Base-by-base conservation (phyloP, 352 stramenopile species). In the Phytopythium cucurbitacearum region DNA sequence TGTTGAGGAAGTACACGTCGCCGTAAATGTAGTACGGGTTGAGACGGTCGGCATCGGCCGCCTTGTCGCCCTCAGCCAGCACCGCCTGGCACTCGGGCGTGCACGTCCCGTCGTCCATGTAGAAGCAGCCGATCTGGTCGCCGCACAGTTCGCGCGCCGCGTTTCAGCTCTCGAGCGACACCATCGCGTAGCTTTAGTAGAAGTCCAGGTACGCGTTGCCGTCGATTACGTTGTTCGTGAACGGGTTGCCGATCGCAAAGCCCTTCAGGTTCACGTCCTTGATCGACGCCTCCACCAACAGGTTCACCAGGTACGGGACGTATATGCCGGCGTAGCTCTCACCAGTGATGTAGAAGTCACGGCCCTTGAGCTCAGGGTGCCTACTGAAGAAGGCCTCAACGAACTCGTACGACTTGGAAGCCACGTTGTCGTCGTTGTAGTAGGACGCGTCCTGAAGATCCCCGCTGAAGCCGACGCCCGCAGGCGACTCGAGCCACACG, bases 281-380 rank as follows among this genome's bases (percentile, higher is more conserved):
- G 39, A 89, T 73, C 16, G 80, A 80, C 40, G 73, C 67, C 16
- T 76, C 65, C 7, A 97, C 72, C 33, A 97, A 59, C 16, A 80
- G 56, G 43, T 92, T 61, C 5, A 94, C 80, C 0, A 96, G 62
- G 57, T 76, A 95, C 35, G 89, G 87, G 53, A 97, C 91, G 78
- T 97, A 97, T 65, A 96, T 89, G 0, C 89, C 89, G 4, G 84
- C 84, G 62, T 94, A 94, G 40, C 73, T 89, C 56, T 94, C 84
- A 11, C 84, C 84, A 7, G 83, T 86, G 44, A 94, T 87, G 69
- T 88, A 94, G 57, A 93, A 91, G 13, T 86, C 65, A 42, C 83
- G 83, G 46, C 71, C 64, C 41, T 81, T 61, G 40, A 94, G 85
- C 40, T 90, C 72, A 13, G 76, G 66, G 56, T 85, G 89, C 59